Evolutionary conservation across 2,329 filamentous ascomycete species (phyloP).

Genomic region (Moelleriella libera): DNA sequence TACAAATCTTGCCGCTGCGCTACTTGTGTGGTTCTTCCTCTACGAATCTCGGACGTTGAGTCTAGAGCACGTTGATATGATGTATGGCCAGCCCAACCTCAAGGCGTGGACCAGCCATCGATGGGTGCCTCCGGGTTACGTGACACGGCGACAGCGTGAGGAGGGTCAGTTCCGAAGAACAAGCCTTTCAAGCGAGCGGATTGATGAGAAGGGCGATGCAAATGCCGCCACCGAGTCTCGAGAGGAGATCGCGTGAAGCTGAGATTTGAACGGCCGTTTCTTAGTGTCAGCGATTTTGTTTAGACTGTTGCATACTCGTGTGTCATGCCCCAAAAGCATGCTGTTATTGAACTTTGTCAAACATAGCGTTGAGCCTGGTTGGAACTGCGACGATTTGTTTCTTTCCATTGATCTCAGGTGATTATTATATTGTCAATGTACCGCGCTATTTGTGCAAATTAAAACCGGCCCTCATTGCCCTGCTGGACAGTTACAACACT

Average conservation of each 20-base stretch:
- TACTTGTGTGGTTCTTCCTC: conserved; percentile 55
- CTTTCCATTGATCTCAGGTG: no score
- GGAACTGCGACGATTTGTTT: no score
- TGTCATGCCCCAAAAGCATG: no score
- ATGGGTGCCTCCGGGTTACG: conserved; percentile 34
- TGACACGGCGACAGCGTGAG: conserved; percentile 22
- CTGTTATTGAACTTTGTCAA: no score
- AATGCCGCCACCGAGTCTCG: conserved; percentile 3
- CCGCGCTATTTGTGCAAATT: no score
- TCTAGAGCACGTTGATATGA: conserved; percentile 58
- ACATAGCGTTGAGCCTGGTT: no score
- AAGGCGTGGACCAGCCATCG: conserved; percentile 45
- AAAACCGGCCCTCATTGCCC: no score
- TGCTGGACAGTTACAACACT: no score
- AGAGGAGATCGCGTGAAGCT: conserved; percentile 1
- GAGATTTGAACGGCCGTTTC: background rate
- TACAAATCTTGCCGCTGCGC: conserved; percentile 42
- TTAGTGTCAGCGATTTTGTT: no score
- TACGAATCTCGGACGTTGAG: conserved; percentile 50
- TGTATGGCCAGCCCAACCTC: conserved; percentile 47
- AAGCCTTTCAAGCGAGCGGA: conserved; percentile 1
- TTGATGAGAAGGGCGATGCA: conserved; percentile 4
- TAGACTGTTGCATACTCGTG: no score
- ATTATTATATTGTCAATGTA: no score
- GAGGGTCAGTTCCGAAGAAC: conserved; percentile 11